Base-by-base conservation (phyloP, 2,329 filamentous ascomycete species). In the Orbilia brochopaga region DNA sequence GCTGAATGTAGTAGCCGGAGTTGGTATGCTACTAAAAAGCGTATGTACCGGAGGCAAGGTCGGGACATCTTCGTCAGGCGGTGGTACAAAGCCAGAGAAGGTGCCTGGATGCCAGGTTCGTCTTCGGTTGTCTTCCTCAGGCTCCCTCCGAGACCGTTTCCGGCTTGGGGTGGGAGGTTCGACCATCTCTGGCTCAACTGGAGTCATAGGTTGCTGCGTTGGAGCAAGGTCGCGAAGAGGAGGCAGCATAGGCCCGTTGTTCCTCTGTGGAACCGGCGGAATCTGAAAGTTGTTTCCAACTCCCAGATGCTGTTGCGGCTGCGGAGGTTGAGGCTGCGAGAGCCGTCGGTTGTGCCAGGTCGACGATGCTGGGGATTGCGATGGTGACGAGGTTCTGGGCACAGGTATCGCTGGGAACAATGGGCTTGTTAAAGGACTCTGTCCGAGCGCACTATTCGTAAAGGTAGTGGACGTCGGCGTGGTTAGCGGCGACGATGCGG, bases 51-150 rank as follows among this genome's bases (percentile, higher is more conserved):
- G 60, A 13, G 69, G 69, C 32, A 67, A 59, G 7, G 69, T 64
- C 17, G 63, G 61, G 17, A 67, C 50, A 13, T 73, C 62, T 6
- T 73, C 69, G 24, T 73, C 69, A 35, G 63, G 59, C 40, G 69
- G 69, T 19, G 69, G 69, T 42, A 73, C 69, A 55, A 73, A 66
- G 30, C 61, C 69, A 21, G 67, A 72, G 56, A 73, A 73, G 50
- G 65, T 72, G 32, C 74, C 75, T 30, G 74, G 69, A 57, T 76
- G 75, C 75, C 75, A 76, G 48, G 75, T 76, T 63, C 74, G 73
- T 66, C 75, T 74, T 50, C 75, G 73, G 32, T 76, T 75, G 62
- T 76, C 75, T 44, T 73, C 69, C 57, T 73, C 69, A 24, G 69
- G 69, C 51, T 73, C 69, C 57, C 62, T 73, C 53, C 61, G 56